Percentiles rank a stretch among this genome's conserved stretches.
These are phyloP conservation scores for Pholiota microspora DNA, from an alignment of 768 basidiomycete species.

Conservation along the genomic window DNA sequence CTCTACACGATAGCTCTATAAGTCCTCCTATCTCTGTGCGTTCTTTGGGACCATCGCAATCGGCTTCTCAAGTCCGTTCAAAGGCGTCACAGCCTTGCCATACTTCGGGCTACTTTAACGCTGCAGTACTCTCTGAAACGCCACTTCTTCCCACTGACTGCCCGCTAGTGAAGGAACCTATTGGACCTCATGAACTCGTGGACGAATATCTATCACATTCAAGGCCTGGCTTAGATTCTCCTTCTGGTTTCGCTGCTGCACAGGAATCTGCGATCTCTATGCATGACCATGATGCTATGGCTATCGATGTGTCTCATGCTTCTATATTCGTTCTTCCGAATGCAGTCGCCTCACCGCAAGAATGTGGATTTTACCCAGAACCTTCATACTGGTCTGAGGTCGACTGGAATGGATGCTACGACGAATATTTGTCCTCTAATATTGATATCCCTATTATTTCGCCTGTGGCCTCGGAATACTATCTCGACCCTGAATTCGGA, in stretches of 20 bases:
- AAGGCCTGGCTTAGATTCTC: not conserved
- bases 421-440: not conserved
- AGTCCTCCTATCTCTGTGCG: not conserved
- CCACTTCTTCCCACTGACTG: not conserved
- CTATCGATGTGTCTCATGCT: not conserved
- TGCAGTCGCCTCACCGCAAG: not conserved
- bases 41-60: slow-evolving; percentile 30
- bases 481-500: not conserved
- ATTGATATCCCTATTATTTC: not conserved
- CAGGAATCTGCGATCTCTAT: not conserved
- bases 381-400: slow-evolving; percentile 6
- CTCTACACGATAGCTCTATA: not conserved
- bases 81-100: not conserved
- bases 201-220: not conserved
- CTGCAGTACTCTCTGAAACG: not conserved
- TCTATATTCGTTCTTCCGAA: not conserved
- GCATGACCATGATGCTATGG: not conserved
- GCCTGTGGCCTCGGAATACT: not conserved
- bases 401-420: not conserved
- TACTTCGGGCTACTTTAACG: slow-evolving; percentile 14
- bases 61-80: slow-evolving; percentile 23
- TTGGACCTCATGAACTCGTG: not conserved
- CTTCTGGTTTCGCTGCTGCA: not conserved
- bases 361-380: not conserved
- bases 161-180: not conserved